Percentiles rank a stretch among this genome's conserved stretches.
Evolutionary conservation across 2,329 filamentous ascomycete genomes (phyloP).

Genomic region (Microdochium paspali): DNA sequence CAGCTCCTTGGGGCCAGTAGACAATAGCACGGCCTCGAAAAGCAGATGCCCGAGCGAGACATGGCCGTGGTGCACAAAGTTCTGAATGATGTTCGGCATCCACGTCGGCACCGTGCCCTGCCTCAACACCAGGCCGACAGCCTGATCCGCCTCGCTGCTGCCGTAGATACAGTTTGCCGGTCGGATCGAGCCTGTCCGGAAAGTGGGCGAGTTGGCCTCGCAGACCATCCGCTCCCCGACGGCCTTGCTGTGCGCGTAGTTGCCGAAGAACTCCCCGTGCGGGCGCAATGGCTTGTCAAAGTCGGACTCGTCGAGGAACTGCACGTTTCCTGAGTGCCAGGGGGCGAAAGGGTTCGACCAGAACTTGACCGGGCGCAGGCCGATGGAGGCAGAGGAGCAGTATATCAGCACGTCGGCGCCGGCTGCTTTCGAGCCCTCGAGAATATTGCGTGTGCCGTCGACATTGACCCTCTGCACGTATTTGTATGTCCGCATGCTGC

Average conservation of each 20-base stretch:
- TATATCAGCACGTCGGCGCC: conserved; percentile 40
- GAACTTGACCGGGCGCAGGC: conserved; percentile 29
- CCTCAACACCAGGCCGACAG: conserved; percentile 26
- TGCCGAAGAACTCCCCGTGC: conserved; percentile 33
- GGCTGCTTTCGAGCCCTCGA: conserved; percentile 32
- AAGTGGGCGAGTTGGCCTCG: conserved; percentile 18
- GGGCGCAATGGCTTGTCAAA: conserved; percentile 26
- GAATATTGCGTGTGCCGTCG: conserved; percentile 35
- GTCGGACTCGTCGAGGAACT: conserved; percentile 34
- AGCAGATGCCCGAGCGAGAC: conserved; percentile 30
- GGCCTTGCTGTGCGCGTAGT: conserved; percentile 42
- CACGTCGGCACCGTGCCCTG: conserved; percentile 10
- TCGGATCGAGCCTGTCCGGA: conserved; percentile 41
- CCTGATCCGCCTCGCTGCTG: conserved; percentile 32
- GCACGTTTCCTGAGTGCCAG: conserved; percentile 27
- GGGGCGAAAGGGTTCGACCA: conserved; percentile 34
- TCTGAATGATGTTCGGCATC: conserved; percentile 27
- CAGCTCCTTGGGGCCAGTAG: conserved; percentile 10
- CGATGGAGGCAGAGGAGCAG: conserved; percentile 41
- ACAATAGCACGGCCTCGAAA: conserved; percentile 26
- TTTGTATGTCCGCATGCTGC: conserved; percentile 31
- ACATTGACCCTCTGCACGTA: conserved; percentile 40
- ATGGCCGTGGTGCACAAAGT: conserved; percentile 30
- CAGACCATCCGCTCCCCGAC: conserved; percentile 41
- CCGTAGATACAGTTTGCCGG: conserved; percentile 45